These are phyloP conservation scores for Penicillium tannophilum DNA, from an alignment of 495 filamentous ascomycete species.

Conservation along the genomic window DNA sequence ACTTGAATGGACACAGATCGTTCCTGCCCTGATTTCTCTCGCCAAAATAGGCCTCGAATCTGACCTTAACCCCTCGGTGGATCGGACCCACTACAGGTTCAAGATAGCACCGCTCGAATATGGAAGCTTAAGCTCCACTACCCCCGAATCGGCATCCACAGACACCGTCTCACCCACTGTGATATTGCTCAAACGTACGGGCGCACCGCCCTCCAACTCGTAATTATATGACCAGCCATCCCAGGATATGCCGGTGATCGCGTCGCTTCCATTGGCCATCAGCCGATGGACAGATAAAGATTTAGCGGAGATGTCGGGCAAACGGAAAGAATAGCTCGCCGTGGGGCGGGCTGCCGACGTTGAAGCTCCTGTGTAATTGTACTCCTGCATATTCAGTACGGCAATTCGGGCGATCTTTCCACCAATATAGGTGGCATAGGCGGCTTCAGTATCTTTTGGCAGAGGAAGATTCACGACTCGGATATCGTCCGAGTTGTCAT, in stretches of 20 bases:
- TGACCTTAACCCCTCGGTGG: not conserved
- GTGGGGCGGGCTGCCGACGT: slow-evolving; percentile 29
- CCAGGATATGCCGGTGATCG: slow-evolving; percentile 61
- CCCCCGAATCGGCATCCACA: slow-evolving; percentile 47
- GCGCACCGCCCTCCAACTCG: slow-evolving; percentile 56
- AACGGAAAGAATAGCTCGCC: slow-evolving; percentile 49
- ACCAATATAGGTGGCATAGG: slow-evolving; percentile 61
- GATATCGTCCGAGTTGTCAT: slow-evolving; percentile 13
- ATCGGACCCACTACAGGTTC: slow-evolving; percentile 30
- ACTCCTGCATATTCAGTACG: slow-evolving; percentile 60
- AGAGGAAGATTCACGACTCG: slow-evolving; percentile 44
- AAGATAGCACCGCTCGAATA: slow-evolving; percentile 53
- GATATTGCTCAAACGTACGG: slow-evolving; percentile 58
- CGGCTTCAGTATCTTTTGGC: slow-evolving; percentile 47
- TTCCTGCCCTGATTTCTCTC: not conserved
- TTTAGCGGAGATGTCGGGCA: slow-evolving; percentile 25
- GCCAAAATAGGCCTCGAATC: not conserved
- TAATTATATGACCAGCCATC: slow-evolving; percentile 67
- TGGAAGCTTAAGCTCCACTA: slow-evolving; percentile 49
- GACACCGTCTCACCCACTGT: slow-evolving; percentile 54
- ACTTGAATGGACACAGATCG: no score
- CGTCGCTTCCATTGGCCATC: slow-evolving; percentile 64
- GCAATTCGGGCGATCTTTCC: slow-evolving; percentile 49
- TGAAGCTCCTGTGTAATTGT: slow-evolving; percentile 54
- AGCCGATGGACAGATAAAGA: slow-evolving; percentile 48